Conservation (phyloP, 805 yeast genomes). For the Lipomyces anomalus region DNA sequence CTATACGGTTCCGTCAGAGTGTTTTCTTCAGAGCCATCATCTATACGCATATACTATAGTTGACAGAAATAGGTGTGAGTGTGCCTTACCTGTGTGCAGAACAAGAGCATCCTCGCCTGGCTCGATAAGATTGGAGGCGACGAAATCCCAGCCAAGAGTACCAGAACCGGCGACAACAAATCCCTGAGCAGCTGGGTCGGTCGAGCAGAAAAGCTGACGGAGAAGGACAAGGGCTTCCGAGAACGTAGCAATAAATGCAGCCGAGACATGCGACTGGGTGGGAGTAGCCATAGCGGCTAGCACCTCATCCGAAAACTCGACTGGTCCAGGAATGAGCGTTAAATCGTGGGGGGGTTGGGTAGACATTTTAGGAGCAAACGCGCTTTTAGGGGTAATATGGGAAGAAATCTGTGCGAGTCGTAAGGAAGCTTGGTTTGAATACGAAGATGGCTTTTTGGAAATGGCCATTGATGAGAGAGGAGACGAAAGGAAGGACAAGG, state of each 20-base stretch:
- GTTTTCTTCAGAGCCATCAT: background rate
- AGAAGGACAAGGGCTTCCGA: constrained; percentile 60
- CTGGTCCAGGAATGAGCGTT: constrained; percentile 73
- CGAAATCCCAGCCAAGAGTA: constrained; percentile 91
- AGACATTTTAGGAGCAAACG: constrained; percentile 35
- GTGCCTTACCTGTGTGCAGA: constrained; percentile 74
- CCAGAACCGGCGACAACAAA: constrained; percentile 86
- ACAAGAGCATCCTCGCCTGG: constrained; percentile 68
- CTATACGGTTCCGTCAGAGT: background rate
- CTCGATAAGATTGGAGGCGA: constrained; percentile 66
- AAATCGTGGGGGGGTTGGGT: constrained; percentile 33
- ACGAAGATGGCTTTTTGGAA: too few species aligned
- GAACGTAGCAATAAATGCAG: constrained; percentile 72
- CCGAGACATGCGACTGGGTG: constrained; percentile 84
- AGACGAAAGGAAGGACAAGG: too few species aligned
- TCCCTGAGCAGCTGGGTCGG: constrained; percentile 65
- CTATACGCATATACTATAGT: background rate
- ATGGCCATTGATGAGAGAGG: too few species aligned
- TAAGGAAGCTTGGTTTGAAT: background rate
- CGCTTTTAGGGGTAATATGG: constrained; percentile 39
- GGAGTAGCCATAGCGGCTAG: constrained; percentile 75
- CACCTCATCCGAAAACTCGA: constrained; percentile 75
- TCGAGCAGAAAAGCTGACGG: constrained; percentile 62
- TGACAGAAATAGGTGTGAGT: constrained; percentile 4
- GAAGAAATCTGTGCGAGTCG: constrained; percentile 19